Evolutionary conservation across 768 basidiomycete species (phyloP).

Genomic region (Pleurotus sapidus): DNA sequence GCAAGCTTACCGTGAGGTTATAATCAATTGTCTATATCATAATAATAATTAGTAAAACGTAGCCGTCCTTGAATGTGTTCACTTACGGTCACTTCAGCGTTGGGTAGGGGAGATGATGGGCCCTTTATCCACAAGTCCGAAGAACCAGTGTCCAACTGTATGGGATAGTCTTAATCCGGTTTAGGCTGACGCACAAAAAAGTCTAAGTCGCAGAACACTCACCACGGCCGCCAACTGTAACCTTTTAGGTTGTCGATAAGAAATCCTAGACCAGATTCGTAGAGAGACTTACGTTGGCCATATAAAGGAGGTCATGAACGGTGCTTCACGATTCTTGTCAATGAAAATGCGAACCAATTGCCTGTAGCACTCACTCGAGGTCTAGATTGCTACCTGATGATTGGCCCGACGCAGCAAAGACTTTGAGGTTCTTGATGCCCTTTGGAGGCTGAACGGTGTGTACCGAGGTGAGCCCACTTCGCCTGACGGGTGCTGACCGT

Average conservation of each 20-base stretch:
- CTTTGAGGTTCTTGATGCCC: conserved; percentile 24
- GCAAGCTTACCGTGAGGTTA: conserved; percentile 60
- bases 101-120: conserved; percentile 43
- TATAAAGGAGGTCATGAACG: conserved; percentile 75
- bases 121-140: conserved; percentile 76
- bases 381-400: conserved; percentile 32
- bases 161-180: conserved; percentile 50
- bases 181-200: not conserved
- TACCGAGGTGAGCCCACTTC: conserved; percentile 20
- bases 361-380: conserved; percentile 36
- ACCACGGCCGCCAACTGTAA: conserved; percentile 66
- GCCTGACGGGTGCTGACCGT: conserved; percentile 26
- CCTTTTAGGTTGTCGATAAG: conserved; percentile 30
- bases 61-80: conserved; percentile 1
- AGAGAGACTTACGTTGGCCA: conserved; percentile 58
- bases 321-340: conserved; percentile 40
- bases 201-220: conserved; percentile 17
- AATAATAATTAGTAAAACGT: conserved; percentile 2
- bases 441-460: conserved; percentile 11
- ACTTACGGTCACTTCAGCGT: conserved; percentile 47
- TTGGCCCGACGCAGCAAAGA: conserved; percentile 29
- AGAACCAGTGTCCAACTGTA: conserved; percentile 85
- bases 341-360: not conserved
- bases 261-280: too few relatives aligned
- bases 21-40: conserved; percentile 37